A percentile compares a stretch with the other conserved stretches of the same genome.
Evolutionary conservation across 2,329 filamentous ascomycete genomes (phyloP).

Genomic region (Alternaria viburni): DNA sequence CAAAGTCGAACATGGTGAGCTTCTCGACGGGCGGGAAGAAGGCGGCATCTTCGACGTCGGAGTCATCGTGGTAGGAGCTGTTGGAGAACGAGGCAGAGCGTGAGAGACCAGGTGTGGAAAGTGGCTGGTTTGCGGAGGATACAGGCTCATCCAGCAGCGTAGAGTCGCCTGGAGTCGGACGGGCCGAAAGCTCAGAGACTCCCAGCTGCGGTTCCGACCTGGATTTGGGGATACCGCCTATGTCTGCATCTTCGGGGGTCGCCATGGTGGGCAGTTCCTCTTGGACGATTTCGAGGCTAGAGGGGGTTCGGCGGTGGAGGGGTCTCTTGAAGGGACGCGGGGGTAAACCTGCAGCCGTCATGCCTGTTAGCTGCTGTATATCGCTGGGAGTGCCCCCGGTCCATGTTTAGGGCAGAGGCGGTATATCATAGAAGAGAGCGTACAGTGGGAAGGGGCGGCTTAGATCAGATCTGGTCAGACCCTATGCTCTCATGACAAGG

Average conservation of each 20-base stretch:
- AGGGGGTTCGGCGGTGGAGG: conserved; percentile 39
- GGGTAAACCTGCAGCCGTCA: conserved; percentile 41
- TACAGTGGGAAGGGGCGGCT: conserved; percentile 24
- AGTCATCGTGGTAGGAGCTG: conserved; percentile 84
- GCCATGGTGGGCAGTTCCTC: conserved; percentile 40
- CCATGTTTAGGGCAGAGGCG: conserved; percentile 12
- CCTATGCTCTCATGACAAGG: conserved; percentile 38
- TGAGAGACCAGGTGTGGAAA: conserved; percentile 66
- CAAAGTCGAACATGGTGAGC: conserved; percentile 86
- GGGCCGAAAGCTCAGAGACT: conserved; percentile 31
- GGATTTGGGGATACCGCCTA: conserved; percentile 24
- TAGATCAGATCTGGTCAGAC: conserved; percentile 18
- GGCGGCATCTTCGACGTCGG: conserved; percentile 71
- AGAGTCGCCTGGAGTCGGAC: conserved; percentile 32
- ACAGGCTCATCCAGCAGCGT: conserved; percentile 50
- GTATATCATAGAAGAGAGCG: conserved; percentile 19
- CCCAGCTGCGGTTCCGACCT: conserved; percentile 41
- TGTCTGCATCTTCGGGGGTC: conserved; percentile 25
- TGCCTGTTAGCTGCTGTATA: conserved; percentile 31
- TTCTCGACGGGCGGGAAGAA: conserved; percentile 84
- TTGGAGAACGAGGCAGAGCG: conserved; percentile 82
- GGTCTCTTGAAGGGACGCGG: conserved; percentile 28
- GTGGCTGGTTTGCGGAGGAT: conserved; percentile 54
- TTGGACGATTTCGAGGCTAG: conserved; percentile 37
- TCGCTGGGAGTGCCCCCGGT: background rate